These are phyloP conservation scores for Globisporangium abappressorium DNA, from an alignment of 352 stramenopile genomes.

Conservation along the genomic window DNA sequence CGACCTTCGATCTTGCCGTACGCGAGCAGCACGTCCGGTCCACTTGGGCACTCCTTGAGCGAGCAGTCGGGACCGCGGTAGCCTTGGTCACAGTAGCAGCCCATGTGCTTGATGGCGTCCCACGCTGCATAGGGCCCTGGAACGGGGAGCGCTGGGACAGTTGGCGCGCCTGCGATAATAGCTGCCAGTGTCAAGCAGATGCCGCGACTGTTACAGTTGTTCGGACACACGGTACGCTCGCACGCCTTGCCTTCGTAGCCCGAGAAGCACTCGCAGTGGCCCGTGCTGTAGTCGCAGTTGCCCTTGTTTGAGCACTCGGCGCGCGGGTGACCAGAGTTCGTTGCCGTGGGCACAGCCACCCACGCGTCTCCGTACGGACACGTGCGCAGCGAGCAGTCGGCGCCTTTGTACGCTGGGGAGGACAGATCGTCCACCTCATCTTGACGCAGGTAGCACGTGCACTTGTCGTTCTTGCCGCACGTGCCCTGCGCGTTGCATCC, in stretches of 20 bases:
- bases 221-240: conserved; percentile 92
- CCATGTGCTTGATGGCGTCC: conserved; percentile 92
- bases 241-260: conserved; percentile 91
- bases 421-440: conserved; percentile 35
- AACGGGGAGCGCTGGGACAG: neutral
- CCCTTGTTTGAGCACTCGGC: conserved; percentile 94
- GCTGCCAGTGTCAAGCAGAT: conserved; percentile 91
- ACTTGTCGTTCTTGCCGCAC: conserved; percentile 89
- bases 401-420: conserved; percentile 66
- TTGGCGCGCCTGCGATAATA: conserved; percentile 51
- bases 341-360: conserved; percentile 48
- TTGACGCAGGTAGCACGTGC: conserved; percentile 87
- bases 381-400: conserved; percentile 78
- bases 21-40: conserved; percentile 86
- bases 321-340: conserved; percentile 74
- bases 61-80: conserved; percentile 95
- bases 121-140: conserved; percentile 63
- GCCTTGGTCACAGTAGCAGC: conserved; percentile 93
- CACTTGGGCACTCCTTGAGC: conserved; percentile 93
- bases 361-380: conserved; percentile 71
- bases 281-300: conserved; percentile 88
- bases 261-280: conserved; percentile 88
- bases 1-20: conserved; percentile 73
- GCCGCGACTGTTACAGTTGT: conserved; percentile 92
- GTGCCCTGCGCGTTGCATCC: conserved; percentile 84